Conservation (phyloP, 148 eudicot genomes). For the Cornus kousa region DNA sequence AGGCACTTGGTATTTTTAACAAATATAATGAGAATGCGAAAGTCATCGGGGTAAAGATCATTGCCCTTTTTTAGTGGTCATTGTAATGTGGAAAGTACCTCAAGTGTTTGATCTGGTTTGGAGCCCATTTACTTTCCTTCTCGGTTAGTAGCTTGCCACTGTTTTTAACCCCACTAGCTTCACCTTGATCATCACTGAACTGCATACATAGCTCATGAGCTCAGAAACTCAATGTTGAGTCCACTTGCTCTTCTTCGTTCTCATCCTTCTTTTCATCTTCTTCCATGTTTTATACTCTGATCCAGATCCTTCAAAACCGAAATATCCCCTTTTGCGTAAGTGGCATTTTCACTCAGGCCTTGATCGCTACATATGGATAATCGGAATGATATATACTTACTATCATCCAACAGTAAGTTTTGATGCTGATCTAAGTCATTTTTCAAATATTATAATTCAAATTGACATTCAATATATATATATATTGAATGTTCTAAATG, state of each 20-base stretch:
- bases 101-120: constrained; percentile 86
- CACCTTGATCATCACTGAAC: background rate
- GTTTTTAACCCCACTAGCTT: constrained; percentile 11
- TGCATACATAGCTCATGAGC: constrained; percentile 2
- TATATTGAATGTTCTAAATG: background rate
- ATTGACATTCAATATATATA: background rate
- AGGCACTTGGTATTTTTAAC: constrained; percentile 80
- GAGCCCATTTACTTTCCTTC: constrained; percentile 83
- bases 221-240: too few species aligned
- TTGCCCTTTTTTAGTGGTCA: constrained; percentile 70
- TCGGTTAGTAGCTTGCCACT: constrained; percentile 46
- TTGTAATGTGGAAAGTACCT: constrained; percentile 88
- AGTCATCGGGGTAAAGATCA: constrained; percentile 72
- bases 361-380: constrained; percentile 97
- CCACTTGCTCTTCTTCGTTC: too few species aligned
- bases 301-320: constrained; percentile 63
- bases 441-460: background rate
- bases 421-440: background rate
- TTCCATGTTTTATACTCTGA: constrained; percentile 37
- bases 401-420: constrained; percentile 82
- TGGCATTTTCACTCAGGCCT: constrained; percentile 98
- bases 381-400: constrained; percentile 97
- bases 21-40: constrained; percentile 72
- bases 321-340: constrained; percentile 63
- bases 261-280: too few species aligned